These are phyloP conservation scores for Nothophytophthora sp. DNA, from an alignment of 352 stramenopile genomes.

Conservation along the genomic window DNA sequence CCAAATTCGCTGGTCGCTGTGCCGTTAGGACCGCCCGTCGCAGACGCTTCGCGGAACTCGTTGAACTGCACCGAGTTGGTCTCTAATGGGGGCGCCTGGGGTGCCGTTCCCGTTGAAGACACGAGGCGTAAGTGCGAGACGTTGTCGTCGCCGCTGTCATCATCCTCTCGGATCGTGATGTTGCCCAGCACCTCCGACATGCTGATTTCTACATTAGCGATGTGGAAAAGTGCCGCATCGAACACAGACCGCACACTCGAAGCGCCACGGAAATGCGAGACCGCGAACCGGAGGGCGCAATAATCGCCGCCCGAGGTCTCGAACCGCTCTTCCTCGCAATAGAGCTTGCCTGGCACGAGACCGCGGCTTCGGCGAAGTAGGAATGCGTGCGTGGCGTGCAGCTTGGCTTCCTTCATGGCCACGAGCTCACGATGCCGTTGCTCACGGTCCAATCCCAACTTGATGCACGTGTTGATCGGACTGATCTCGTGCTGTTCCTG, in stretches of 20 bases:
- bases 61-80: constrained; percentile 45
- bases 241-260: constrained; percentile 34
- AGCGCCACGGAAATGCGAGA: constrained; percentile 31
- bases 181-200: constrained; percentile 45
- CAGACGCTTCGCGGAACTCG: constrained; percentile 22
- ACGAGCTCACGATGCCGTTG: constrained; percentile 29
- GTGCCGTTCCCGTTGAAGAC: constrained; percentile 13
- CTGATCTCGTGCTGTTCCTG: constrained; percentile 35
- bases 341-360: constrained; percentile 28
- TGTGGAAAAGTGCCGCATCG: constrained; percentile 35
- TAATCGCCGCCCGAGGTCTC: constrained; percentile 35
- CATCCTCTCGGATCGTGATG: constrained; percentile 48
- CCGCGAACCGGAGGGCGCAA: constrained; percentile 30
- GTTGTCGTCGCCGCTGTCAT: constrained; percentile 30
- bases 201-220: constrained; percentile 48
- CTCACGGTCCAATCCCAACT: constrained; percentile 18
- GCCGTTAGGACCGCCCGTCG: constrained; percentile 5
- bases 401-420: constrained; percentile 16
- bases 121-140: constrained; percentile 38
- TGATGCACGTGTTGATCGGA: constrained; percentile 37
- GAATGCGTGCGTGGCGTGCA: constrained; percentile 26
- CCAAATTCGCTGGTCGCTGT: constrained; percentile 16
- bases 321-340: constrained; percentile 37
- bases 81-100: constrained; percentile 21
- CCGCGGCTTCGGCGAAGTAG: constrained; percentile 26